Evolutionary conservation across 2,329 filamentous ascomycete genomes (phyloP).

Genomic region (Teratosphaeria epicoccoides): DNA sequence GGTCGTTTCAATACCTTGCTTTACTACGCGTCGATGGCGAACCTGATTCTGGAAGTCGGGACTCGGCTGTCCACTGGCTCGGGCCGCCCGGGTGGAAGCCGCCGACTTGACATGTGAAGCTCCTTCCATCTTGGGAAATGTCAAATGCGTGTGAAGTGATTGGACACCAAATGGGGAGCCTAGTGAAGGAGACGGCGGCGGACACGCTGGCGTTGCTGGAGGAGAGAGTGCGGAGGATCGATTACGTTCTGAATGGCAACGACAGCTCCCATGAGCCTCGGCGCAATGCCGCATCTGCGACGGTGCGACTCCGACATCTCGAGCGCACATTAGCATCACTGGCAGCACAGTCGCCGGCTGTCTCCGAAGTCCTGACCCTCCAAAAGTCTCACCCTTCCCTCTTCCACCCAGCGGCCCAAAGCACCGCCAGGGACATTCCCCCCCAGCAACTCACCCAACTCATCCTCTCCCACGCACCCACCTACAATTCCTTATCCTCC

Average conservation of each 20-base stretch:
- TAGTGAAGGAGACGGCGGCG: slow-evolving; percentile 5
- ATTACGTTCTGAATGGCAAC: slow-evolving; percentile 32
- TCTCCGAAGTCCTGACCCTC: slow-evolving; percentile 32
- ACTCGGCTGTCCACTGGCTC: too few species aligned
- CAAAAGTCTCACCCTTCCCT: slow-evolving; percentile 32
- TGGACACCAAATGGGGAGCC: not conserved
- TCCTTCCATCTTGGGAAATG: not conserved
- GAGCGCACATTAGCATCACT: slow-evolving; percentile 27
- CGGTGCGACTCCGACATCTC: slow-evolving; percentile 16
- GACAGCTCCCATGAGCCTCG: slow-evolving; percentile 5
- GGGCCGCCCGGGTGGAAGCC: not conserved
- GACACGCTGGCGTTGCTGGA: slow-evolving; percentile 35
- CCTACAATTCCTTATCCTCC: slow-evolving; percentile 32
- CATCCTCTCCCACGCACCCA: slow-evolving; percentile 34
- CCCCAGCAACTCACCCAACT: slow-evolving; percentile 24
- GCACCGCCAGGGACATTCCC: slow-evolving; percentile 13
- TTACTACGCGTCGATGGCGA: too few species aligned
- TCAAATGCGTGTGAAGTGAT: not conserved
- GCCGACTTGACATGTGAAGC: not conserved
- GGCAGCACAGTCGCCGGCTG: slow-evolving; percentile 29
- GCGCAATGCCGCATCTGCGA: slow-evolving; percentile 1
- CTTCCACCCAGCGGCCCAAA: slow-evolving; percentile 14
- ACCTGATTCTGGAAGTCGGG: too few species aligned
- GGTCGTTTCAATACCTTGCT: too few species aligned
- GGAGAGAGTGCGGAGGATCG: slow-evolving; percentile 34